Conservation (phyloP, 208 protist species). For the Leishmania martiniquensis region DNA sequence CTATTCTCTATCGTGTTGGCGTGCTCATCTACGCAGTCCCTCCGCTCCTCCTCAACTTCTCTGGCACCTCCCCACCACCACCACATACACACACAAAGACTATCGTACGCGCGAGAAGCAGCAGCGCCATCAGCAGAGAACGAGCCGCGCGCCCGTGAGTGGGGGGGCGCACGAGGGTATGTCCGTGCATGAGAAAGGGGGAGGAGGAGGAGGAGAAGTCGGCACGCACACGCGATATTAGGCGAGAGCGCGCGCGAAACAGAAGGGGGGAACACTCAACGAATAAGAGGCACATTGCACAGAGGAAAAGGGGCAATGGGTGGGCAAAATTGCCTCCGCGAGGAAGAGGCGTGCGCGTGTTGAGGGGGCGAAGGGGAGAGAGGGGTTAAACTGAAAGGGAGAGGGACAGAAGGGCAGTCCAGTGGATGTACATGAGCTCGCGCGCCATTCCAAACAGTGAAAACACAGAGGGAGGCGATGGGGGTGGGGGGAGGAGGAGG, state of each 20-base stretch:
- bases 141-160: neutral
- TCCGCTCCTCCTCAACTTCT: no score
- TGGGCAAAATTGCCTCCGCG: neutral
- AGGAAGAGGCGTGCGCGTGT: neutral
- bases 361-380: neutral
- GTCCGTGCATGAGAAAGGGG: neutral
- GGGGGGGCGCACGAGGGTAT: neutral
- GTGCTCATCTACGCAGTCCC: neutral
- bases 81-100: neutral
- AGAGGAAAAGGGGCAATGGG: neutral
- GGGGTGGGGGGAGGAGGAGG: no score
- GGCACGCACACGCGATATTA: neutral
- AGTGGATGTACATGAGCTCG: no score
- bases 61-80: no score
- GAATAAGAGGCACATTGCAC: neutral
- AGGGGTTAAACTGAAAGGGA: neutral
- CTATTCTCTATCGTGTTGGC: neutral
- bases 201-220: neutral
- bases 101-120: no score
- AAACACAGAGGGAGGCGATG: no score
- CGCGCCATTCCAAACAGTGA: no score
- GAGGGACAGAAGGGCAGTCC: no score
- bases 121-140: neutral
- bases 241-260: neutral
- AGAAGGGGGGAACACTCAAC: neutral